Evolutionary conservation across 371 early-diverging fungal species (phyloP).

Genomic region (Mortierella sp.): DNA sequence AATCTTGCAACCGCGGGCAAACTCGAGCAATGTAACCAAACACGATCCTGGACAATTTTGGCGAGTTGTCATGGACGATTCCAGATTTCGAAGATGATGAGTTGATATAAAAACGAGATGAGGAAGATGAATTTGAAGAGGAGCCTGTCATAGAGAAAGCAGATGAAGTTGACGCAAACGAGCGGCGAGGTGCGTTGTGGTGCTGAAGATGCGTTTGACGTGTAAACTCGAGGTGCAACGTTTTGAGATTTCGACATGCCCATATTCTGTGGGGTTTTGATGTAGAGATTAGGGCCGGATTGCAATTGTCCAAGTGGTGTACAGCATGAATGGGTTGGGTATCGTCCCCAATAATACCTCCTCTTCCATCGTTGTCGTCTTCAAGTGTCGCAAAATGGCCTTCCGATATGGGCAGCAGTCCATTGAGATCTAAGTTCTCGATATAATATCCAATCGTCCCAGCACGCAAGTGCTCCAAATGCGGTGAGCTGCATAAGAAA

Average conservation of each 20-base stretch:
- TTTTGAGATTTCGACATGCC: constrained; percentile 39
- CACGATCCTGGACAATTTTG: constrained; percentile 25
- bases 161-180: background rate
- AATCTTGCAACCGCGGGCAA: constrained; percentile 24
- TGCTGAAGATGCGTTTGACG: constrained; percentile 10
- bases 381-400: background rate
- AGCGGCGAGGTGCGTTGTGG: background rate
- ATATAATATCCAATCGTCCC: constrained; percentile 28
- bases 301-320: background rate
- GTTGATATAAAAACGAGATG: background rate
- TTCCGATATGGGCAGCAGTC: constrained; percentile 1
- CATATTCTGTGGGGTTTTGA: constrained; percentile 15
- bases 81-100: background rate
- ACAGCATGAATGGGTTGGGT: background rate
- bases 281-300: background rate
- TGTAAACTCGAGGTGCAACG: constrained; percentile 30
- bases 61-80: constrained; percentile 17
- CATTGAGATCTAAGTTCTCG: constrained; percentile 43
- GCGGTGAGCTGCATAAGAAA: constrained; percentile 22
- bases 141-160: background rate
- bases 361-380: background rate
- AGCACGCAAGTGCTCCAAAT: constrained; percentile 26
- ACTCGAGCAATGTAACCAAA: constrained; percentile 34
- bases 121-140: background rate
- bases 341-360: background rate